Evolutionary conservation across 1,284 basidiomycete genomes (phyloP).

Genomic region (Puccinia horiana): DNA sequence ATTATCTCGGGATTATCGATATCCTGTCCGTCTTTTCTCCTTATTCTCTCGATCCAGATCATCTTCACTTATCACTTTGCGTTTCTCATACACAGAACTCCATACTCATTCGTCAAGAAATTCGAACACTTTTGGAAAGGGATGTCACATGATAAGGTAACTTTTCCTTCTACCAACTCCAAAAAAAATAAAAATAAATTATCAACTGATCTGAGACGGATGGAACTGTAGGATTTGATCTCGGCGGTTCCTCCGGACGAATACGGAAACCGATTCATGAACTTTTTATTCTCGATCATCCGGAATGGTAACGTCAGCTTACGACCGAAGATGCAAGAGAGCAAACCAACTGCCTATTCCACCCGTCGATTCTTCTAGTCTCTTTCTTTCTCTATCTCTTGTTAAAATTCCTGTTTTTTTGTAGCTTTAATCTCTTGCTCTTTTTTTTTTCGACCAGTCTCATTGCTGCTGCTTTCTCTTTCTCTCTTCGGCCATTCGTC

Average conservation of each 20-base stretch:
- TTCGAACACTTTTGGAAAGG: conserved; percentile 92
- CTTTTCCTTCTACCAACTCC: conserved; percentile 59
- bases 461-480: no score
- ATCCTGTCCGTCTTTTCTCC: conserved; percentile 56
- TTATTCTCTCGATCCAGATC: not conserved
- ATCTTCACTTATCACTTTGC: not conserved
- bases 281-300: conserved; percentile 83
- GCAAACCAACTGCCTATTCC: not conserved
- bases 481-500: no score
- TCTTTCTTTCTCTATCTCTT: no score
- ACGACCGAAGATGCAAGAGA: conserved; percentile 63
- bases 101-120: conserved; percentile 66
- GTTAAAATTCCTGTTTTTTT: no score
- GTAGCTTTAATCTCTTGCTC: no score
- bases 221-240: conserved; percentile 73
- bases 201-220: no score
- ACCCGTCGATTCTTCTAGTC: not conserved
- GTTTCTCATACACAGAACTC: not conserved
- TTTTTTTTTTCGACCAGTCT: no score
- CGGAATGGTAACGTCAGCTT: conserved; percentile 72
- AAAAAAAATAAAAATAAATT: no score
- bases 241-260: conserved; percentile 82
- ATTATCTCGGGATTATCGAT: conserved; percentile 67
- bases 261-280: conserved; percentile 81
- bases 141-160: conserved; percentile 76